Conservation (phyloP, 306 rosid genomes). For the Carpinus viminea region DNA sequence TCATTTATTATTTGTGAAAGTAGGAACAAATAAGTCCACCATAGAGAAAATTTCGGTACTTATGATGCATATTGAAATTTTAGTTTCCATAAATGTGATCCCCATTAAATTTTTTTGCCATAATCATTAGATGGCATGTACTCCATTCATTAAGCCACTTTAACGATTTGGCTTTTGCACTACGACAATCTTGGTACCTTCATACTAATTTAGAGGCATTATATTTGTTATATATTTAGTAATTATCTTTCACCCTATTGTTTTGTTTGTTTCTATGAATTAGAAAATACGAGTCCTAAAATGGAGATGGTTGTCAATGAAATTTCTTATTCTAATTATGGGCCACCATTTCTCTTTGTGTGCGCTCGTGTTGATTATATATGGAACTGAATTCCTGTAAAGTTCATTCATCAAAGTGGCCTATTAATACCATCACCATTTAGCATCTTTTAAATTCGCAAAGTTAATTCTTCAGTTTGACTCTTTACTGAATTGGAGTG, state of each 20-base stretch:
- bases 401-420: not conserved
- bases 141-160: not conserved
- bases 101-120: not conserved
- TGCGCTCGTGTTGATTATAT: not conserved
- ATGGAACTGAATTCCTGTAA: not conserved
- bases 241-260: not conserved
- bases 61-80: not conserved
- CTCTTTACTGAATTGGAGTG: not conserved
- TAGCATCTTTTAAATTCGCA: not conserved
- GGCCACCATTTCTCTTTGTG: not conserved
- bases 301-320: not conserved
- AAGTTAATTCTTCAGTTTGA: not conserved
- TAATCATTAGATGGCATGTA: not conserved
- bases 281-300: not conserved
- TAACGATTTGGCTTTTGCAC: not conserved
- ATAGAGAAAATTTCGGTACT: not conserved
- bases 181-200: not conserved
- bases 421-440: not conserved
- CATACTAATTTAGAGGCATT: slow-evolving; percentile 2
- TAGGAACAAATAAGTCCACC: slow-evolving; percentile 4
- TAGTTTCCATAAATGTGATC: not conserved
- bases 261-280: not conserved
- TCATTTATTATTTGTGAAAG: slow-evolving; percentile 3
- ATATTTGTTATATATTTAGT: not conserved
- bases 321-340: not conserved